Conservation (phyloP, 306 rosid genomes). For the Lathyrus sativus region DNA sequence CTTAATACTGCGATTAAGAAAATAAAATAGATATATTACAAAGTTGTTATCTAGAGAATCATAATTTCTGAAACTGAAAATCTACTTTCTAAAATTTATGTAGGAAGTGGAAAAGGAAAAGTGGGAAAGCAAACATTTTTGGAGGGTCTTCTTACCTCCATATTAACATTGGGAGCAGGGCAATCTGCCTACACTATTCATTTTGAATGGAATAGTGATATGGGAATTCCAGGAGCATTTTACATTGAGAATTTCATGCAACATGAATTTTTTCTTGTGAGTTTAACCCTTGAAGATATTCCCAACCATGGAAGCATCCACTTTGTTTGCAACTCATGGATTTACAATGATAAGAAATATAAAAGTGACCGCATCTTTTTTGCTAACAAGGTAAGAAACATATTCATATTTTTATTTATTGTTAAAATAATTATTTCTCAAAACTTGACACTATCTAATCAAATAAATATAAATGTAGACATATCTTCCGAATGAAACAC, state of each 20-base stretch:
- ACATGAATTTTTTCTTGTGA: constrained; percentile 59
- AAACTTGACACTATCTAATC: neutral
- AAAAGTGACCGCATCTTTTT: constrained; percentile 60
- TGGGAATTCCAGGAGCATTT: constrained; percentile 69
- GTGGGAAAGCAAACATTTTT: constrained; percentile 58
- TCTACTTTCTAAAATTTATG: constrained; percentile 12
- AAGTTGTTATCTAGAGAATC: neutral
- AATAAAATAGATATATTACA: too few species aligned
- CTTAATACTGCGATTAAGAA: too few species aligned
- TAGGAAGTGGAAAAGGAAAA: constrained; percentile 58
- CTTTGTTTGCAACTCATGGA: constrained; percentile 74
- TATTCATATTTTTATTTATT: neutral
- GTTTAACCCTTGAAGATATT: constrained; percentile 59
- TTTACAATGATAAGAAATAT: constrained; percentile 48
- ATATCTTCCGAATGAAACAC: constrained; percentile 74
- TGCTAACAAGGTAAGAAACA: constrained; percentile 47
- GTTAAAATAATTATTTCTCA: neutral
- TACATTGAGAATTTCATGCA: constrained; percentile 51
- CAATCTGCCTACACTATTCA: constrained; percentile 48
- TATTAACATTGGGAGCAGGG: constrained; percentile 46
- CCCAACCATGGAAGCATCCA: constrained; percentile 49
- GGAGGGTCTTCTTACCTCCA: constrained; percentile 54
- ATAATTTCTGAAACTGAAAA: neutral
- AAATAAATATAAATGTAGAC: constrained; percentile 45
- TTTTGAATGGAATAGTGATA: constrained; percentile 54